A percentile compares a stretch with the other conserved stretches of the same genome.
These are phyloP conservation scores for Cinchona pubescens DNA, from an alignment of 257 asterid species.

Conservation along the genomic window DNA sequence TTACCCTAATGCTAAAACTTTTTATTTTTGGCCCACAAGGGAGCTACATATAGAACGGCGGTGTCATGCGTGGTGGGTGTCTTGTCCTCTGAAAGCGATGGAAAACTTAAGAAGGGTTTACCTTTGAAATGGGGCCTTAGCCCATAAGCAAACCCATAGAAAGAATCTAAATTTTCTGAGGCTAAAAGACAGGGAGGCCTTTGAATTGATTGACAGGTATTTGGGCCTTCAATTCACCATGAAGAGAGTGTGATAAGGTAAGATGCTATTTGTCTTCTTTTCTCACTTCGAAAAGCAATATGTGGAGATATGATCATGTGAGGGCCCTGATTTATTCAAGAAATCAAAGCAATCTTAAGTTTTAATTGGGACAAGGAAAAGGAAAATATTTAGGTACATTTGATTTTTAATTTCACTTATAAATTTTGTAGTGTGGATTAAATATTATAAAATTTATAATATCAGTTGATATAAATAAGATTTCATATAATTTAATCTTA, in stretches of 20 bases:
- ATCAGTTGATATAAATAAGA: too few relatives aligned
- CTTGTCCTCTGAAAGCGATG: neutral
- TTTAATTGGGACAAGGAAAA: too few relatives aligned
- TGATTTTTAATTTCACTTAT: too few relatives aligned
- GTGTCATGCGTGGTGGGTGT: neutral
- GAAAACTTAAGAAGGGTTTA: neutral
- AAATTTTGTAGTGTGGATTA: too few relatives aligned
- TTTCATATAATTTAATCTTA: too few relatives aligned
- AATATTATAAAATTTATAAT: too few relatives aligned
- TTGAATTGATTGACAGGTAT: constrained; percentile 2
- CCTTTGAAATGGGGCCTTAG: neutral
- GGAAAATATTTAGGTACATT: too few relatives aligned
- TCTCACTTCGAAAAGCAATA: neutral
- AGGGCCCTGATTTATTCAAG: neutral
- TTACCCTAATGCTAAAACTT: neutral
- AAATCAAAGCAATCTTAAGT: neutral
- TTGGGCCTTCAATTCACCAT: constrained; percentile 19
- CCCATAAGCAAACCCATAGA: constrained; percentile 10
- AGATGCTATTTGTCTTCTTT: constrained; percentile 16
- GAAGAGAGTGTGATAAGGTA: neutral
- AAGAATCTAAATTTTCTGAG: neutral
- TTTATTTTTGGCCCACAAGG: neutral
- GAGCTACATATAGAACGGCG: neutral
- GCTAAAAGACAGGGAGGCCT: neutral
- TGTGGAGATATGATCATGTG: constrained; percentile 1